phyloP scores from a whole-genome alignment of 148 eudicot genomes.

The Beta vulgaris region DNA sequence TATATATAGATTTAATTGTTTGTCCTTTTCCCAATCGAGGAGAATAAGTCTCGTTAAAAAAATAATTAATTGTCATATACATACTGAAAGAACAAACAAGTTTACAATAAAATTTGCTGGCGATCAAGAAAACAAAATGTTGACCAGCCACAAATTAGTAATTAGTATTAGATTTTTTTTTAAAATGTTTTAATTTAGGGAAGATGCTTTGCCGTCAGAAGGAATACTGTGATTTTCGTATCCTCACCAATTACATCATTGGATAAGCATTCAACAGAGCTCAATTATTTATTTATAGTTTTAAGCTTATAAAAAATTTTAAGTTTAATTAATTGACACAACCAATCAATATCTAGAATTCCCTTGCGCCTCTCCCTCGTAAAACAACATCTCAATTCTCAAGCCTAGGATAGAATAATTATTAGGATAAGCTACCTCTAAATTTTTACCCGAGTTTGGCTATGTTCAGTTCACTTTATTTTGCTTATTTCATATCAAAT shows the following conservation, averaged over 20 bases:
- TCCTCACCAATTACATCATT: slow-evolving; percentile 22
- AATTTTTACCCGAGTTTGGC: too few relatives aligned
- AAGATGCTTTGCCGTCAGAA: slow-evolving; percentile 28
- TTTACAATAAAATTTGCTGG: not conserved
- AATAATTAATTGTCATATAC: slow-evolving; percentile 13
- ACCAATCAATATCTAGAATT: not conserved
- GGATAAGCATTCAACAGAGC: slow-evolving; percentile 21
- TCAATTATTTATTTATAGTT: not conserved
- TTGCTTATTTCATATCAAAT: too few relatives aligned
- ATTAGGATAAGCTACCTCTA: not conserved
- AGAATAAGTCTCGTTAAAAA: slow-evolving; percentile 22
- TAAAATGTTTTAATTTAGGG: slow-evolving; percentile 4
- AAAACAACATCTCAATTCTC: slow-evolving; percentile 2
- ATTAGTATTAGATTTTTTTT: slow-evolving; percentile 13
- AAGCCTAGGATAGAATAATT: slow-evolving; percentile 7
- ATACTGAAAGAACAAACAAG: not conserved
- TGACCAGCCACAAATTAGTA: slow-evolving; percentile 11
- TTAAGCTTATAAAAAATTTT: not conserved
- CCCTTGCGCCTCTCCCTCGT: not conserved
- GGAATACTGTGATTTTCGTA: slow-evolving; percentile 10
- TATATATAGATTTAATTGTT: not conserved
- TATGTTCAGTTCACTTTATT: too few relatives aligned
- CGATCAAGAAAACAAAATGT: too few relatives aligned
- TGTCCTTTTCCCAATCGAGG: not conserved
- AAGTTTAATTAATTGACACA: not conserved